Base-by-base conservation (phyloP, 257 asterid genomes). In the Verbascum thapsus region DNA sequence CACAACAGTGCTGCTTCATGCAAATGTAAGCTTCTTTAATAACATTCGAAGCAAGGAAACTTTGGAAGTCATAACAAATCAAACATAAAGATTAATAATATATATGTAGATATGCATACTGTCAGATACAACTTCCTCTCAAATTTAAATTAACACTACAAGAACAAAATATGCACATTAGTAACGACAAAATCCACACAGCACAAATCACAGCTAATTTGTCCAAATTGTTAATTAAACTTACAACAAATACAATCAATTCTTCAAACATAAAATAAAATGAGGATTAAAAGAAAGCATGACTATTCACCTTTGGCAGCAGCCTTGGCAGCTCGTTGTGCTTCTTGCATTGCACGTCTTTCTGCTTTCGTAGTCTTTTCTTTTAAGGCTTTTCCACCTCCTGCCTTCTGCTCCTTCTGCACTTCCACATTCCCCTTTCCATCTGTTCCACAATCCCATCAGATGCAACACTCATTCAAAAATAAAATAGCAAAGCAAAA, bases 291-390 rank as follows among this genome's bases (percentile, higher is more conserved):
- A 19, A 52, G 45, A 54, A 22, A 30, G 39, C 16, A 41, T 17
- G 53, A 59, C 17, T 52, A 38, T 34, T 16, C 60, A 90, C 97
- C 94, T 87, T 83, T 90, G 5, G 91, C 68, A 48, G 96, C 88
- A 56, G 85, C 86, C 82, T 94, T 94, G 12, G 90, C 94, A 69
- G 99, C 97, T 22, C 97, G 76, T 63, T 94, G 96, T 17, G 99
- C 92, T 72, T 94, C 99, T 70, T 94, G 97, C 40, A 81, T 70
- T 10, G 97, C 99, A n/a, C 99, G 86, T 56, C 97, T 85, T 71
- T 90, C 97, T 3, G 97, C 97, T 61, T 90, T 94, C 0, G 96
- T 79, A 2, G 95, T 82, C 80, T 87, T 87, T 85, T 87, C 91
- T 79, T 89, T 92, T 56, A 74, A 60, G 3, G 88, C 76, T 69